Evolutionary conservation across 139 green algal genomes (phyloP), one percentile per base, ranked within the genome.

Genomic region (Desmodesmus armatus): DNA sequence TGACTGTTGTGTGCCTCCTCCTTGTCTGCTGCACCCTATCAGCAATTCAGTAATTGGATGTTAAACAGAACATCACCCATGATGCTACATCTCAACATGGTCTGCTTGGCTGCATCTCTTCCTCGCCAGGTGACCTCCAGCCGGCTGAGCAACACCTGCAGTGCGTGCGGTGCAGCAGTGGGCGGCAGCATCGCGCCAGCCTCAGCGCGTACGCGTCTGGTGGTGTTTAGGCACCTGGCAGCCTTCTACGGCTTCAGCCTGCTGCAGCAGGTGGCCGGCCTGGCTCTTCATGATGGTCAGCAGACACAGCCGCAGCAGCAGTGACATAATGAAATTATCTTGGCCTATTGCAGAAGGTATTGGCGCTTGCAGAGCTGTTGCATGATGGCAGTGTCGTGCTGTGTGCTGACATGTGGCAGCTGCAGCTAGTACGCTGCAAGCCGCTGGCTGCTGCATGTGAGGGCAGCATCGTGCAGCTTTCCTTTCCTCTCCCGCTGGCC

Each of bases 151-250:
- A 40, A 62, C 13, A 63, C 81, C 40, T 97, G 95, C 83, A 83
- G 89, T 21, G 27, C 88, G 33, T 98, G 95, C 83, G 92, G 93
- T 7, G 93, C 92, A 23, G 49, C 80, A n/a, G 84, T 97, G 85
- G 29, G 40, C 0, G 73, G 49, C 75, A 95, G 89, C 21, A 73
- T 93, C 53, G 63, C 51, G 9, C 33, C 84, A 9, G 70, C 66
- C 49, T 73, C 49, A 23, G 78, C 91, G 6, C 31, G 33, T 40
- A 87, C 87, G 72, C 82, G 67, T 27, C 77, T 98, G 65, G 66
- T 81, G 13, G 90, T 96, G 49, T 95, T 94, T 70, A 82, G 74
- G 66, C 92, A 90, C 79, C 87, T 98, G 41, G 93, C 91, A 0
- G 35, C 60, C 11, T 94, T 91, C 80, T 93, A 97, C 69, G 67